Conservation (phyloP, 1,139 yeast species). For the Candida frijolesensis region DNA sequence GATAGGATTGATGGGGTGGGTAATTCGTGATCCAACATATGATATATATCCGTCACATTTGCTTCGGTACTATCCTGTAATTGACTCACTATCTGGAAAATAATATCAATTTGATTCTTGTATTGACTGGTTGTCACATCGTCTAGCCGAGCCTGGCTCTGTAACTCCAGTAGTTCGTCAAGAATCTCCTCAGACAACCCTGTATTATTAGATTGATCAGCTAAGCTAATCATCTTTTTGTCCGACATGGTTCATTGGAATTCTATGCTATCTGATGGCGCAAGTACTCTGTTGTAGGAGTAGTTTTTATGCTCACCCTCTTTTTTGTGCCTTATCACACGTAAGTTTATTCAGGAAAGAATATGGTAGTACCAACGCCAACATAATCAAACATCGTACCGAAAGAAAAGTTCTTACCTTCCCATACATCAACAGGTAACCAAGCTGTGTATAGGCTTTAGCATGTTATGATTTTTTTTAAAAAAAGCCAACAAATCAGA, state of each 20-base stretch:
- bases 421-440: too few species aligned
- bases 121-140: constrained; percentile 10
- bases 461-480: too few species aligned
- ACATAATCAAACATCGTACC: too few species aligned
- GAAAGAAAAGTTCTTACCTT: too few species aligned
- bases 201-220: constrained; percentile 3
- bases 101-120: constrained; percentile 26
- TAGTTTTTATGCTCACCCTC: too few species aligned
- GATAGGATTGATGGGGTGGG: constrained; percentile 31
- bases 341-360: too few species aligned
- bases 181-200: neutral
- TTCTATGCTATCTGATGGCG: too few species aligned
- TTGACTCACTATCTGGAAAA: constrained; percentile 22
- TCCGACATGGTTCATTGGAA: constrained; percentile 3
- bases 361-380: too few species aligned
- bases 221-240: constrained; percentile 1
- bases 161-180: constrained; percentile 7
- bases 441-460: too few species aligned
- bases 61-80: constrained; percentile 15
- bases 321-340: too few species aligned
- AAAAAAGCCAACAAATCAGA: too few species aligned
- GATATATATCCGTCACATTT: constrained; percentile 9
- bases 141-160: constrained; percentile 10
- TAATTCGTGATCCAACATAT: constrained; percentile 12
- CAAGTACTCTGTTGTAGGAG: neutral